Evolutionary conservation across 306 rosid genomes (phyloP), one percentile per base, ranked within the genome.

Genomic region (Crataegus laevigata): DNA sequence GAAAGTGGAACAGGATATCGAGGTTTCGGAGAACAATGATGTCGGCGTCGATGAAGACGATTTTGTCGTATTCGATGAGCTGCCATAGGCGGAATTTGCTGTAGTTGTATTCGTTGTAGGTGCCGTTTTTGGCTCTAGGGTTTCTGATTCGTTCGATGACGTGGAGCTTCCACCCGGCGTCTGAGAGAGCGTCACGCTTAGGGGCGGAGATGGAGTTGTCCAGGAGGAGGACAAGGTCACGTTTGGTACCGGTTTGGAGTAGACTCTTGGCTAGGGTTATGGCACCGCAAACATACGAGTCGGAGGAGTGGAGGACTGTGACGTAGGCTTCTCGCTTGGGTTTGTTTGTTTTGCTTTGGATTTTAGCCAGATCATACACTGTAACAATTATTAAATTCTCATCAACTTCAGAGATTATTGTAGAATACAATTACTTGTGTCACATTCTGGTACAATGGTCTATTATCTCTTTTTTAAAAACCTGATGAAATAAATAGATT

Each of bases 21-120:
- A 94, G 96, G 79, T 79, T 90, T 0, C 93, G 90, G 0, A 94
- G 88, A 0, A 90, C 93, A 19, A 91, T 57, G 79, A 91, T 89
- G 82, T 94, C 98, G 15, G 97, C 75, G 45, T 94, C 98, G 42
- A 94, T 85, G 86, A 94, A 94, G 34, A 90, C 84, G 59, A 94
- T 47, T 66, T 87, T 91, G 36, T 90, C 80, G 66, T 94, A 94
- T n/a, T 85, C 88, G 6, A 92, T 91, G 36, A 94, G 89, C 77
- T 90, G 97, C 98, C 98, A 94, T 1, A 94, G 77, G 4, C 97
- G 88, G 75, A 94, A 86, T 89, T 94, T 94, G 86, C 96, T 94
- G 83, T 91, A 94, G 78, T 94, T 91, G 85, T 94, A 94, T 77
- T 94, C 97, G 67, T 91, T 91, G 78, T 94, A 94, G 11, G 98